Base-by-base conservation (phyloP, 768 basidiomycete species). In the Hygrocybe coccinea region DNA sequence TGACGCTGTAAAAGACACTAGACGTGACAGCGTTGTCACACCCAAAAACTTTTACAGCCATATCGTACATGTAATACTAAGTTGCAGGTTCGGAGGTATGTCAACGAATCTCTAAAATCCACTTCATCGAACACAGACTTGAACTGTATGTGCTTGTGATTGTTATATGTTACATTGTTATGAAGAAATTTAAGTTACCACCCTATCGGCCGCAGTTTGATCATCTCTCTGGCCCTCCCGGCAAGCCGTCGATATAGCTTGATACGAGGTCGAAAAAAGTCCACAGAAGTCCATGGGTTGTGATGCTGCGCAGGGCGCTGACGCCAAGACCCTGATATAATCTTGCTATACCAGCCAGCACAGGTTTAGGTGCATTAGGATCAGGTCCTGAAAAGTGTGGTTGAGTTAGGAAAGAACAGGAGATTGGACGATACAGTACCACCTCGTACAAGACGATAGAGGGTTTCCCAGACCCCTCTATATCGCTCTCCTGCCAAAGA, bases 291-390 rank as follows among this genome's bases (percentile, higher is more conserved):
- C 95, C 95, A 61, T 97, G 95, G 6, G 93, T 95, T 33, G 93
- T 90, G 64, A 95, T 87, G 62, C 89, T 94, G 51, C 97, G 83
- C 50, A 91, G 69, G 38, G 95, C 95, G 59, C 92, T 95, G 60
- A 99, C 90, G 54, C 95, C 92, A 50, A 97, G 82, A 52, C 95
- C 97, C 57, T 89, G 86, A 69, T 99, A 99, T 60, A 98, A 84
- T 36, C 93, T 79, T 34, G 85, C 77, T 45, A 97, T 72, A 22
- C 97, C 97, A 43, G 77, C 79, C 5, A 89, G 68, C 9, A 94
- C 72, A 5, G 88, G 80, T 69, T 87, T 88, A 19, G 93, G 92
- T 56, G 84, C 76, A 54, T 76, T 75, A 8, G 88, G 85, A 68
- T 95, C 89, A 17, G 91, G 83, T 41, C 93, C 89, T 91, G 55